Percentiles rank a stretch among this genome's conserved stretches.
These are phyloP conservation scores for Gossypium schwendimanii DNA, from an alignment of 441 rosid genomes.

Conservation along the genomic window DNA sequence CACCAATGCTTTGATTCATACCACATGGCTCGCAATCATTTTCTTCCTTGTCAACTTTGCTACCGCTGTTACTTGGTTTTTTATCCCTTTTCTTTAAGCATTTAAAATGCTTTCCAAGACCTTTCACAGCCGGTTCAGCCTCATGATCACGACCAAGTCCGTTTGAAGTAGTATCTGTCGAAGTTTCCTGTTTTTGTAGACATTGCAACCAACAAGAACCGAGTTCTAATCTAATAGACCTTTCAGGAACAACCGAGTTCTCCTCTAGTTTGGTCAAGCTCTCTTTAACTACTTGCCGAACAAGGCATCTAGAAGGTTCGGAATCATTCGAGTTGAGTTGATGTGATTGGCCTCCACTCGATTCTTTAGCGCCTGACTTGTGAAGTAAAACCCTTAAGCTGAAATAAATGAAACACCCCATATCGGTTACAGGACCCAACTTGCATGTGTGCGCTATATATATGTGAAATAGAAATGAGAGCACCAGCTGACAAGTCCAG, in stretches of 20 bases:
- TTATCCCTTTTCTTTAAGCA: slow-evolving; percentile 48
- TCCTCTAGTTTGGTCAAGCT: slow-evolving; percentile 40
- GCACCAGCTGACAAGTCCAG: background rate
- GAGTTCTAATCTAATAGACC: slow-evolving; percentile 56
- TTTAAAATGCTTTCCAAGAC: slow-evolving; percentile 63
- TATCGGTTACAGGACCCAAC: background rate
- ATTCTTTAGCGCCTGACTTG: slow-evolving; percentile 27
- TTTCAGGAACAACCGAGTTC: slow-evolving; percentile 27
- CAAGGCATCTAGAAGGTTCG: slow-evolving; percentile 27
- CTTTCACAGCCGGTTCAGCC: slow-evolving; percentile 38
- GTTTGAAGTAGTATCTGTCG: slow-evolving; percentile 27
- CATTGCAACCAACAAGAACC: slow-evolving; percentile 67
- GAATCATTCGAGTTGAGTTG: slow-evolving; percentile 23
- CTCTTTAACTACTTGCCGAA: slow-evolving; percentile 32
- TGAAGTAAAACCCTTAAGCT: slow-evolving; percentile 54
- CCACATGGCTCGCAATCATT: slow-evolving; percentile 26
- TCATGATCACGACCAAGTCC: slow-evolving; percentile 18
- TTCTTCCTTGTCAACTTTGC: slow-evolving; percentile 34
- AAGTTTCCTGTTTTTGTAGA: slow-evolving; percentile 47
- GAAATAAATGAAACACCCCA: slow-evolving; percentile 16
- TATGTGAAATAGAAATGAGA: background rate
- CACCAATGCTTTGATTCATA: slow-evolving; percentile 21
- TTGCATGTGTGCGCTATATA: slow-evolving; percentile 1
- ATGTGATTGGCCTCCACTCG: slow-evolving; percentile 28
- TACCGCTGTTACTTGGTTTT: slow-evolving; percentile 16